Evolutionary conservation across 176 grass and related monocot genomes (phyloP), one percentile per base, ranked within the genome.

Genomic region (Cenchrus americanus): DNA sequence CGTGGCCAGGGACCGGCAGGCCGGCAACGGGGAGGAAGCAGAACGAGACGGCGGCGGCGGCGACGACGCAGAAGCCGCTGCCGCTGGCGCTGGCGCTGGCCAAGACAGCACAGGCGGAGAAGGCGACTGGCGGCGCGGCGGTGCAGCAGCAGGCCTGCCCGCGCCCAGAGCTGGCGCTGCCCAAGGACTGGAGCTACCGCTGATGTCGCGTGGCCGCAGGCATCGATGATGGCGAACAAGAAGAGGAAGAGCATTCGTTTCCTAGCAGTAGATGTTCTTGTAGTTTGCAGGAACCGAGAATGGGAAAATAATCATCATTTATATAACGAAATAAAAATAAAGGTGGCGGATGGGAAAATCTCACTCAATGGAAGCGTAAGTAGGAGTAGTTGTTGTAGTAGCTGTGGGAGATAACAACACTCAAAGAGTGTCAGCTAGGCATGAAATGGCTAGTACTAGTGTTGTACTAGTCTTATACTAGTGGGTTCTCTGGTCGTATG

Each of bases 151-250:
- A 18, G 17, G 52, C 54, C 18, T 58, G 54, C 54, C 7, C 54
- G 18, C 54, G 55, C 7, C 55, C 79, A 12, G 79, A 81, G 70
- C 37, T 81, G 30, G 47, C 67, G 79, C 86, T 94, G 57, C 92
- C 92, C 0, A 62, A 80, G 50, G 92, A 94, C 22, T 94, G 92
- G 92, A 81, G 83, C 1, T 94, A 94, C 0, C 86, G 90, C 86
- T 86, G 77, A 93, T 52, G 34, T 37, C 3, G 3, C 34, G 1
- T 37, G 34, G 34, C 34, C 34, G 34, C 34, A 4, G 34, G 54
- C 54, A 12, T n/a, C 8, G 74, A 77, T 60, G 11, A 42, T 60
- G 54, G 34, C 74, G 53, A 71, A 47, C 43, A 24, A 24, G 0
- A 17, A 8, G n/a, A n/a, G n/a, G n/a, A n/a, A n/a, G n/a, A n/a